Evolutionary conservation across 176 grass and related monocot genomes (phyloP), one percentile per base, ranked within the genome.

Genomic region (Juncus effusus): DNA sequence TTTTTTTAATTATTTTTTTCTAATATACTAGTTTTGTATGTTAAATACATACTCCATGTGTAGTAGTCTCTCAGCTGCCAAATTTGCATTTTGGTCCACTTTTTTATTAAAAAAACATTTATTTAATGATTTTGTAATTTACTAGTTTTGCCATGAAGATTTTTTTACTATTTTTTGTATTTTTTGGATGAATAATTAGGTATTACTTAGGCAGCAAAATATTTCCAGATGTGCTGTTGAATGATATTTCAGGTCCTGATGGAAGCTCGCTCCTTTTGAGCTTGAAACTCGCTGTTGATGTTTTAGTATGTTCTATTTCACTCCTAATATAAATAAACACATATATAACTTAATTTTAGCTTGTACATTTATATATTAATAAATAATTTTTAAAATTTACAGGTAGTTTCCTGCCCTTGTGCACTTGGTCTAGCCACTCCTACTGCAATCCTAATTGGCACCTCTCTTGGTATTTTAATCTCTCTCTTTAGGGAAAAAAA

Each of bases 371-470:
- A 15, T 53, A 63, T 68, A 39, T 8, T 63, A 52, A 16, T 52
- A 39, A 65, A 16, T 61, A 36, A 61, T 76, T 77, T 56, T 59
- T 47, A 51, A 55, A 81, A 16, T 65, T 63, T 81, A 68, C 59
- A 96, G 93, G 93, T 91, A 62, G 88, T 96, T 89, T 96, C 93
- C 0, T 96, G 93, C 61, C 93, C 93, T 10, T 96, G 93, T 86
- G 93, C 93, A 1, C 85, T 96, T 41, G 93, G 93, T 51, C 81
- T 96, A 75, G 93, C 88, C 77, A 96, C 93, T 36, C 93, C 93
- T 74, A 91, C 93, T 60, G 93, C 93, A 67, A 96, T 96, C 77
- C 83, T 96, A 61, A 86, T 96, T 61, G 93, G 93, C 79, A 96
- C 88, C 74, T 96, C 93, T 41, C 61, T 91, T 16, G 93, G 93